Base-by-base conservation (phyloP, 805 yeast genomes). In the Candida maris region DNA sequence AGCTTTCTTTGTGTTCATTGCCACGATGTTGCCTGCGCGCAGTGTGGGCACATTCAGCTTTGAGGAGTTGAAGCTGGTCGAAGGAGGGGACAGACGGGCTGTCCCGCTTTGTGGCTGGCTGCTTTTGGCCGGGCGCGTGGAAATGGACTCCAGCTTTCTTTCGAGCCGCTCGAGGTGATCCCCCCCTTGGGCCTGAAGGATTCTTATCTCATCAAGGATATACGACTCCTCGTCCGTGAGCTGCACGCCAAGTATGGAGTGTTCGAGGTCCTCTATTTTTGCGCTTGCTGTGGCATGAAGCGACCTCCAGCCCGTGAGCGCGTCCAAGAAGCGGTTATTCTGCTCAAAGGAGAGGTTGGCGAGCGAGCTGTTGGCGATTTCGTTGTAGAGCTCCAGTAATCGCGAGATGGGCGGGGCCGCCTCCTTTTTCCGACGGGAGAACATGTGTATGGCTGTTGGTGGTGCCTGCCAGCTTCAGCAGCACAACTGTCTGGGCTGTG, bases 261-360 rank as follows among this genome's bases (percentile, higher is more conserved):
- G 61, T 51, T 81, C 70, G 47, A 82, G 46, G 36, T 56, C 41
- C 15, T 79, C 85, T 28, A 81, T 59, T 47, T 75, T 75, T 52
- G 65, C 74, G 32, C 76, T 65, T 2, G 79, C 67, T 32, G 74
- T 71, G 2, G 84, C 77, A 44, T 79, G 85, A n/a, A 84, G 59
- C 2, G 78, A 65, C 45, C 78, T 81, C 89, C 91, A 82, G 3
- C 89, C 89, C 41, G 72, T 75, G 15, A 81, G 59, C 2, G 88
- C 83, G 13, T 71, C 75, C 33, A 67, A 72, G 30, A 68, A 56
- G 15, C 71, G 67, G 22, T 69, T 65, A 14, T 65, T 62, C 40
- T 81, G 81, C 49, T 83, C 88, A 14, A 77, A 53, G 3, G 76
- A 67, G 33, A 79, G 52, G 56, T 79, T 76, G 42, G 69, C 65